phyloP scores from a whole-genome alignment of 2,329 filamentous ascomycete species.

The Chaetoscypha palmicola region DNA sequence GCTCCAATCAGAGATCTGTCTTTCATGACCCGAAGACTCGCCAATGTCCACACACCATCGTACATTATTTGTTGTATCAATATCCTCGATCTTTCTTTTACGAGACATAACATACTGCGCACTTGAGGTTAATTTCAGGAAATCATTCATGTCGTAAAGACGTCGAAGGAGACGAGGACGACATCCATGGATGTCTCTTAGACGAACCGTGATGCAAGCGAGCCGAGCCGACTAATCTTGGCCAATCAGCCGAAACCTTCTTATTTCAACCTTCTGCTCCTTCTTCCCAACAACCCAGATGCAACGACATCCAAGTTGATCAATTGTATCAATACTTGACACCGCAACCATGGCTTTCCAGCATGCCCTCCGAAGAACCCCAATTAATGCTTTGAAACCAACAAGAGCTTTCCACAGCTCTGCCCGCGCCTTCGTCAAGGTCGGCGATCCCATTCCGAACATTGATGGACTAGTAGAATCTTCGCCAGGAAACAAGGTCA shows the following conservation, averaged over 20 bases:
- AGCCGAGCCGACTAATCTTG: too few species aligned
- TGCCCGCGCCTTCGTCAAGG: slow-evolving; percentile 56
- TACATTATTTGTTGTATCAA: too few species aligned
- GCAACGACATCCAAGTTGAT: too few species aligned
- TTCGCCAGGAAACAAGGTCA: slow-evolving; percentile 85
- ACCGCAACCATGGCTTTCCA: slow-evolving; percentile 22
- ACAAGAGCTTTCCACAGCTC: slow-evolving; percentile 54
- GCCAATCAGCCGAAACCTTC: not conserved
- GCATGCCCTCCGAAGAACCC: slow-evolving; percentile 18
- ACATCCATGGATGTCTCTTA: too few species aligned
- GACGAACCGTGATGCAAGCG: too few species aligned
- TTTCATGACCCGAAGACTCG: too few species aligned
- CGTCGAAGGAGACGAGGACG: too few species aligned
- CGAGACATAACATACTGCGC: too few species aligned
- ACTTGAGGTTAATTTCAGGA: too few species aligned
- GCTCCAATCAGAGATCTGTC: slow-evolving; percentile 10
- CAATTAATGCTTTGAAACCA: slow-evolving; percentile 12
- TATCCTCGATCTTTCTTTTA: too few species aligned
- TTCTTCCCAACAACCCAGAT: not conserved
- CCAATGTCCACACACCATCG: too few species aligned
- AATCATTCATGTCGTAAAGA: too few species aligned
- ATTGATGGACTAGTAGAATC: slow-evolving; percentile 66
- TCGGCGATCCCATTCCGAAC: slow-evolving; percentile 72
- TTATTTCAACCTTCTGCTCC: not conserved
- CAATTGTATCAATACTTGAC: slow-evolving; percentile 1